A percentile compares a stretch with the other conserved stretches of the same genome.
These are phyloP conservation scores for Diplosphaera chodatii DNA, from an alignment of 139 green algal species.

Conservation along the genomic window DNA sequence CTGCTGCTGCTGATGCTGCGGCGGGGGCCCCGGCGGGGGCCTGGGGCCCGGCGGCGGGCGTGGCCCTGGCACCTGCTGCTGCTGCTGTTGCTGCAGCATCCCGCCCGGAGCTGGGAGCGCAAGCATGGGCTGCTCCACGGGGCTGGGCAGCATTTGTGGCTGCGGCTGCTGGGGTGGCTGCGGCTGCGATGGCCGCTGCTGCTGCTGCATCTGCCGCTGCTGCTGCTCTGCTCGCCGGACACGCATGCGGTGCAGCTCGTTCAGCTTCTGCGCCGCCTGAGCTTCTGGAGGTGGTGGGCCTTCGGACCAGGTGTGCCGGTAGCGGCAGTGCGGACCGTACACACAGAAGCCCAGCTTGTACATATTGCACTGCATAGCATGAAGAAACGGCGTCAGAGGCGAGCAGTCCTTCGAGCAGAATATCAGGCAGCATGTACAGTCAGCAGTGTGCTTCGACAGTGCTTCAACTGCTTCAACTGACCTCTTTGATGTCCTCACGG, in stretches of 20 bases:
- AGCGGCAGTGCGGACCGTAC: slow-evolving; percentile 86
- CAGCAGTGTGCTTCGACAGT: too few species aligned
- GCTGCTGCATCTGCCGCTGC: background rate
- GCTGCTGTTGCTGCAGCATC: background rate
- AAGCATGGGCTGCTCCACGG: background rate
- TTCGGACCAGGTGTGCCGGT: slow-evolving; percentile 77
- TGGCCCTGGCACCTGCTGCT: too few species aligned
- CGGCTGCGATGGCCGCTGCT: background rate
- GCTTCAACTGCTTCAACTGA: too few species aligned
- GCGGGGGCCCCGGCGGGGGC: too few species aligned
- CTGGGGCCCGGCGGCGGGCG: too few species aligned
- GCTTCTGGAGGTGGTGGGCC: slow-evolving; percentile 52
- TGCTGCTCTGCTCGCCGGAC: background rate
- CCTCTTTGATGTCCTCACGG: slow-evolving; percentile 83
- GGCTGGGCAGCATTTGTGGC: background rate
- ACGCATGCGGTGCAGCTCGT: background rate
- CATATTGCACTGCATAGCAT: slow-evolving; percentile 97
- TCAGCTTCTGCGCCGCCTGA: background rate
- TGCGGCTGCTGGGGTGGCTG: background rate
- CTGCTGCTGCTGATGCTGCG: background rate
- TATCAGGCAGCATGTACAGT: too few species aligned
- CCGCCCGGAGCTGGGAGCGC: background rate
- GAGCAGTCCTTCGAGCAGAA: too few species aligned
- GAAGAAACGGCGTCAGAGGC: too few species aligned
- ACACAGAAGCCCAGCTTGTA: slow-evolving; percentile 97